A percentile compares a stretch with the other conserved stretches of the same genome.
Conservation (phyloP, 192 early-diverging fungal species). For the Mycoemilia scoparia region DNA sequence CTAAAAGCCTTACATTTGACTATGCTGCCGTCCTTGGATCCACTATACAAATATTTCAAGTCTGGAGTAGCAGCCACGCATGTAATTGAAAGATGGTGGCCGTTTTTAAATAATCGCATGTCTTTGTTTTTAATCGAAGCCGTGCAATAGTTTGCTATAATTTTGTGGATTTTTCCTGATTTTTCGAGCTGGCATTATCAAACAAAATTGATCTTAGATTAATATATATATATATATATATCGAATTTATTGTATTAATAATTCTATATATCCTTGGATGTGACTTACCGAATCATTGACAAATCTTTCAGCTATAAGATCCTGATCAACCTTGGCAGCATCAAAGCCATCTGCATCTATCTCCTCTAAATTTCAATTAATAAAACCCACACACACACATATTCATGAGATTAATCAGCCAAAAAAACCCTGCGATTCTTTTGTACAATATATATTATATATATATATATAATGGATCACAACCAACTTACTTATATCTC, state of each 20-base stretch:
- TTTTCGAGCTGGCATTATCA: conserved; percentile 10
- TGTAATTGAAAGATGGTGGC: conserved; percentile 66
- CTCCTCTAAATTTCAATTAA: conserved; percentile 6
- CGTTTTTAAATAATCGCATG: conserved; percentile 11
- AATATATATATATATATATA: conserved; percentile 1
- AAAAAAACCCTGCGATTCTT: too few species aligned
- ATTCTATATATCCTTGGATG: conserved; percentile 30
- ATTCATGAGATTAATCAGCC: not conserved
- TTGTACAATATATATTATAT: too few species aligned
- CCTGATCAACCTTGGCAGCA: conserved; percentile 80
- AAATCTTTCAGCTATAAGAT: conserved; percentile 78
- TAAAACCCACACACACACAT: not conserved
- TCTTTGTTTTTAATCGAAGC: conserved; percentile 11
- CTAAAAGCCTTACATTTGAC: conserved; percentile 83
- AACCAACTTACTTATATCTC: too few species aligned
- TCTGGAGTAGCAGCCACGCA: conserved; percentile 53
- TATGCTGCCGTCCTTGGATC: conserved; percentile 82
- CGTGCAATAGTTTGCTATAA: conserved; percentile 13
- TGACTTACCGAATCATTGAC: conserved; percentile 53
- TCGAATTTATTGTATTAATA: conserved; percentile 37
- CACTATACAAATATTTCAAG: conserved; percentile 55
- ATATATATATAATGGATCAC: not conserved
- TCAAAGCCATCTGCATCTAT: conserved; percentile 58
- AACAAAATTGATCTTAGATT: not conserved
- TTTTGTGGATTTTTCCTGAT: conserved; percentile 13